Evolutionary conservation across 2,329 filamentous ascomycete species (phyloP).

Genomic region (Saccharata proteae): DNA sequence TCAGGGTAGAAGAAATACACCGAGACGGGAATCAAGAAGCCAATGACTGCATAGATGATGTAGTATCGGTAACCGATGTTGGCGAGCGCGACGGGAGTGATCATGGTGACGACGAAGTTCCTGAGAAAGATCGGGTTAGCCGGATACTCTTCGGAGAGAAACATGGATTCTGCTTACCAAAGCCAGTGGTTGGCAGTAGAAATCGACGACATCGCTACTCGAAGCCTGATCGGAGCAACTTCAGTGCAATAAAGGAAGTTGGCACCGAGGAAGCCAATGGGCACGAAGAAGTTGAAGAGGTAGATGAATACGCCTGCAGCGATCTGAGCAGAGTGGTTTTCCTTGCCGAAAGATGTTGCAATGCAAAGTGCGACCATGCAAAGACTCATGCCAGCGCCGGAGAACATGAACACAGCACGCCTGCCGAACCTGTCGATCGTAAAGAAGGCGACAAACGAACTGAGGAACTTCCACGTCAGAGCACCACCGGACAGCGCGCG

Average conservation of each 20-base stretch:
- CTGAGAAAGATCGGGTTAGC: constrained; percentile 18
- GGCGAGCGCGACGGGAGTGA: constrained; percentile 36
- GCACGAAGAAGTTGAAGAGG: constrained; percentile 49
- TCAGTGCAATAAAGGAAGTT: constrained; percentile 51
- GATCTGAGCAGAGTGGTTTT: constrained; percentile 37
- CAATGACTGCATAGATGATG: constrained; percentile 38
- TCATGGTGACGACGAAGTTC: constrained; percentile 33
- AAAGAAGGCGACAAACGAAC: constrained; percentile 38
- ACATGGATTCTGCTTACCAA: constrained; percentile 20
- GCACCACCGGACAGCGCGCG: constrained; percentile 36
- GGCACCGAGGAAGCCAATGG: constrained; percentile 46
- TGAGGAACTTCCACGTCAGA: constrained; percentile 45
- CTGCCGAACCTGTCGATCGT: constrained; percentile 41
- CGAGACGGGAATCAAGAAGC: constrained; percentile 31
- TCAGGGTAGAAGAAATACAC: constrained; percentile 36
- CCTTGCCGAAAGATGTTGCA: constrained; percentile 36
- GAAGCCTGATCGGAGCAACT: constrained; percentile 39
- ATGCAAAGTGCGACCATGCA: constrained; percentile 45
- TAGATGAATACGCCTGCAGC: constrained; percentile 46
- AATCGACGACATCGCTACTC: constrained; percentile 44
- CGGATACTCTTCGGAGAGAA: constrained; percentile 11
- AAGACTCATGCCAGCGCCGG: constrained; percentile 38
- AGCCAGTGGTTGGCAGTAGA: constrained; percentile 44
- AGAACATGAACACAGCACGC: constrained; percentile 40
- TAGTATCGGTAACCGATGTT: constrained; percentile 42